Percentiles rank a stretch among this genome's conserved stretches.
These are phyloP conservation scores for Apiospora pterosperma DNA, from an alignment of 2,329 filamentous ascomycete genomes.

Conservation along the genomic window DNA sequence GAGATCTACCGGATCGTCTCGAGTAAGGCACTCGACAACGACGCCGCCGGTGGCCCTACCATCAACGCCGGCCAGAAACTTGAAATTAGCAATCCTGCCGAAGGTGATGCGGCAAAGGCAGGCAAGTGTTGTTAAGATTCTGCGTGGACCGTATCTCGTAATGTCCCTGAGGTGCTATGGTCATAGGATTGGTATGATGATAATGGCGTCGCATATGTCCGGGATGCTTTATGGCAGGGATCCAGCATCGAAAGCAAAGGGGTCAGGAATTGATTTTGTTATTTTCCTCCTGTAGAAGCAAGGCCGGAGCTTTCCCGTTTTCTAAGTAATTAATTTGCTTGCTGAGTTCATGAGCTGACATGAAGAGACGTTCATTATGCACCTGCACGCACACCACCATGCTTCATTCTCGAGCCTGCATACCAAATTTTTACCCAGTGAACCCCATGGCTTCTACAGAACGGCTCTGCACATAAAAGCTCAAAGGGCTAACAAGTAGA, in stretches of 20 bases:
- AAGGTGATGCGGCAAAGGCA: slow-evolving; percentile 70
- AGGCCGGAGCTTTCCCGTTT: slow-evolving; percentile 5
- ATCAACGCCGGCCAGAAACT: slow-evolving; percentile 80
- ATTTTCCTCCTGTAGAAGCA: slow-evolving; percentile 6
- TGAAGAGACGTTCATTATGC: slow-evolving; percentile 1
- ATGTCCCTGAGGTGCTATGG: slow-evolving; percentile 17
- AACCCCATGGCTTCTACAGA: not conserved
- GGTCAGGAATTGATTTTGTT: slow-evolving; percentile 9
- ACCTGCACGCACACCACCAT: not conserved
- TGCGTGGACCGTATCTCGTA: slow-evolving; percentile 19
- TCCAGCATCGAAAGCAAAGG: slow-evolving; percentile 5
- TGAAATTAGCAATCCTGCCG: slow-evolving; percentile 80
- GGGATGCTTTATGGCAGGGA: slow-evolving; percentile 18
- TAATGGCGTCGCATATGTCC: slow-evolving; percentile 31
- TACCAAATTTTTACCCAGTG: not conserved
- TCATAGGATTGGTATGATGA: slow-evolving; percentile 30
- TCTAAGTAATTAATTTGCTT: slow-evolving; percentile 5
- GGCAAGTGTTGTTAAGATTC: slow-evolving; percentile 73
- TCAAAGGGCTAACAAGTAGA: not conserved
- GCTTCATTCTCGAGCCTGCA: not conserved
- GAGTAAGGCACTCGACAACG: slow-evolving; percentile 91
- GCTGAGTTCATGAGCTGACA: not conserved
- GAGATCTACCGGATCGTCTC: slow-evolving; percentile 99
- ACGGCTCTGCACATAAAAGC: not conserved
- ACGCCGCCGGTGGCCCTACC: slow-evolving; percentile 75